Evolutionary conservation across 83 land plant genomes (phyloP).

Genomic region (Thuja plicata): DNA sequence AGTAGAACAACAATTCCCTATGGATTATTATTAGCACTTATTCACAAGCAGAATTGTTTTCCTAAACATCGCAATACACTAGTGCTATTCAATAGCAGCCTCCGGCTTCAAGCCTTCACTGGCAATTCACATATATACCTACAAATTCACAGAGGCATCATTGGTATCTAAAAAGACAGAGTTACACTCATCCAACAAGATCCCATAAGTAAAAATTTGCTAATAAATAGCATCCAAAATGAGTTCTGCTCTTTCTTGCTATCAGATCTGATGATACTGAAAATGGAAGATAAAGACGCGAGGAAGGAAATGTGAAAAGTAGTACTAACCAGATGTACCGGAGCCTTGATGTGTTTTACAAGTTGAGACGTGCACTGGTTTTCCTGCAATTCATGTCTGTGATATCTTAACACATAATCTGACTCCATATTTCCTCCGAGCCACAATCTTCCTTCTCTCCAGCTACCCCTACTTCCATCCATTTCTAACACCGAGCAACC

Average conservation of each 20-base stretch:
- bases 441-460: not conserved
- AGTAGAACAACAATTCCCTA: not conserved
- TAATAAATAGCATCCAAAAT: not conserved
- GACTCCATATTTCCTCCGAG: conserved; percentile 28
- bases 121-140: not conserved
- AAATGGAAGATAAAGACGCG: too few relatives aligned
- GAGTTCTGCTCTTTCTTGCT: not conserved
- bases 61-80: not conserved
- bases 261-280: not conserved
- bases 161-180: not conserved
- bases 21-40: not conserved
- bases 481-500: not conserved
- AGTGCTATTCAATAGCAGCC: not conserved
- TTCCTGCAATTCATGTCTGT: conserved; percentile 41
- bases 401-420: conserved; percentile 40
- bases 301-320: not conserved
- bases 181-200: not conserved
- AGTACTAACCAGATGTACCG: conserved; percentile 46
- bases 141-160: not conserved
- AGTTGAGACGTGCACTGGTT: conserved; percentile 54
- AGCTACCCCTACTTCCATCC: not conserved
- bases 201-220: not conserved
- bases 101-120: not conserved
- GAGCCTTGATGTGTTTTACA: conserved; percentile 63
- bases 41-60: not conserved